A percentile compares a stretch with the other conserved stretches of the same genome.
These are phyloP conservation scores for Nadsonia commutata DNA, from an alignment of 1,139 yeast species.

Conservation along the genomic window DNA sequence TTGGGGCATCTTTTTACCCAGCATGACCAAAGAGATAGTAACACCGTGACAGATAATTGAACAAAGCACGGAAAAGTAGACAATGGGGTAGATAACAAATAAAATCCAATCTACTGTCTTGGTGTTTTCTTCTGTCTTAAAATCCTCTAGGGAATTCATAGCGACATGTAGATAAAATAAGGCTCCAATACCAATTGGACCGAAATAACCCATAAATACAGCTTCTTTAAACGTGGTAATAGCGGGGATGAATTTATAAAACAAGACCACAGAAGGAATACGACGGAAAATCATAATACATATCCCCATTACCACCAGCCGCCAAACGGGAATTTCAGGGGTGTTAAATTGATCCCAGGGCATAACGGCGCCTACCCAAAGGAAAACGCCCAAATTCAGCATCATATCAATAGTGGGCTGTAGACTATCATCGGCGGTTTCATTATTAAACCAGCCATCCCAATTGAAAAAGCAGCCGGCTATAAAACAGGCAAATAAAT, in stretches of 20 bases:
- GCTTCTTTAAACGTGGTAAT: conserved; percentile 27
- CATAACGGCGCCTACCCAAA: conserved; percentile 25
- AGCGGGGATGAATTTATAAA: conserved; percentile 25
- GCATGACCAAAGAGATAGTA: conserved; percentile 15
- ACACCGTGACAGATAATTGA: conserved; percentile 21
- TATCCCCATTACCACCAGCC: conserved; percentile 20
- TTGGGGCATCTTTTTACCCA: conserved; percentile 3
- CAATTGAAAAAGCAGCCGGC: conserved; percentile 22
- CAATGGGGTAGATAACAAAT: conserved; percentile 13
- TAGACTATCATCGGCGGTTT: conserved; percentile 19
- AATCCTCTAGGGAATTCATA: conserved; percentile 13
- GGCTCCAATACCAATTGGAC: conserved; percentile 35
- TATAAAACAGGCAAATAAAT: conserved; percentile 25
- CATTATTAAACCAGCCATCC: conserved; percentile 23
- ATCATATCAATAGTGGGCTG: conserved; percentile 22
- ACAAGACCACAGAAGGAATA: conserved; percentile 22
- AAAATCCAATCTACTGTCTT: conserved; percentile 9
- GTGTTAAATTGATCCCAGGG: conserved; percentile 22
- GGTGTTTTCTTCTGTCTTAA: conserved; percentile 6
- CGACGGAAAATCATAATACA: conserved; percentile 23
- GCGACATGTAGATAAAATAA: conserved; percentile 18
- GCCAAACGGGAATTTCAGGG: conserved; percentile 18
- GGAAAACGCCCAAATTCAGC: conserved; percentile 23
- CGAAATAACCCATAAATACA: conserved; percentile 29
- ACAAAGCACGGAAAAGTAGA: conserved; percentile 17